Evolutionary conservation across 345 rosid species (phyloP), one percentile per base, ranked within the genome.

Genomic region (Clarkia xantiana): DNA sequence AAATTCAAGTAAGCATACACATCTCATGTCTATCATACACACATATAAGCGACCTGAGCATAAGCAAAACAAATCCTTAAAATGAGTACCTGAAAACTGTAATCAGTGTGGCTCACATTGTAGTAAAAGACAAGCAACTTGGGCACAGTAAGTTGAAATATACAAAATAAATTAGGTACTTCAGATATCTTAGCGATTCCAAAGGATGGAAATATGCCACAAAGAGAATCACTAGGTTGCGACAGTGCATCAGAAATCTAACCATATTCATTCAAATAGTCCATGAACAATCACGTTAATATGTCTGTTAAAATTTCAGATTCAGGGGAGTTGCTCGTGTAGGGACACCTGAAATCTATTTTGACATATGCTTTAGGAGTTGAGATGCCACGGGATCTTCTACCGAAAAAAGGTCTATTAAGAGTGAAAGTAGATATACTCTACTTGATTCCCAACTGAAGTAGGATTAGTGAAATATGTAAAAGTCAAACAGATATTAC

Each of bases 241-340:
- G 12, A 7, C 17, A 20, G 38, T n/a, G n/a, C 11, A 1, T 49
- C 9, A 12, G 14, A 57, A 25, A 57, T 52, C 76, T 72, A 71
- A 86, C 97, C 97, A 40, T 79, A 86, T 73, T 90, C 97, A 74
- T 90, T 90, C 80, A 90, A 66, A 67, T 86, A 81, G 71, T 90
- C 97, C 77, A 75, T 79, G 69, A 90, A 47, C 63, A 90, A 59
- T 43, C 75, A 73, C 9, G 93, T 66, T 66, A 86, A 90, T 36
- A 90, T 61, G 63, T 73, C 65, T 11, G 84, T 71, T 49, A 90
- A 79, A 66, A 83, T 80, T 59, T 70, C 80, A 40, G 94, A 76
- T 56, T 82, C 94, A 46, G 96, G 87, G 62, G 95, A 83, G 74
- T 46, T 68, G 55, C 69, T 66, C 54, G 86, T 78, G 29, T 64